Evolutionary conservation across 2,329 filamentous ascomycete species (phyloP), one percentile per base, ranked within the genome.

Genomic region (Fusarium sacchari): DNA sequence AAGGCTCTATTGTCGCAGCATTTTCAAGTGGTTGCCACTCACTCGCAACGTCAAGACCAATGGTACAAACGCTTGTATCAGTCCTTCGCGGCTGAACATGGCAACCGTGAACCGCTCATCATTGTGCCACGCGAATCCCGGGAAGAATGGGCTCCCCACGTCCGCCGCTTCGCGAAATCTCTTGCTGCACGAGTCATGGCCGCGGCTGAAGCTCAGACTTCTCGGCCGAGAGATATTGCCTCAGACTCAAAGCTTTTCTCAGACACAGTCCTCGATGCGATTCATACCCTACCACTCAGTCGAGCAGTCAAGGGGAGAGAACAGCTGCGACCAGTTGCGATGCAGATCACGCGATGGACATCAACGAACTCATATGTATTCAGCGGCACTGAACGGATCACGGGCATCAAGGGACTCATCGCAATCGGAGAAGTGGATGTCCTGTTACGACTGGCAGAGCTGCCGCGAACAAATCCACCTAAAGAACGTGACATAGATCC

Each of bases 41-140:
- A 64, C 5, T 69, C 66, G 1, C 66, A 69, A 1, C 66, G 66
- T 13, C 65, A 69, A 26, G 66, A 69, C 5, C 66, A 69, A 37
- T 69, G 65, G 58, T 69, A 69, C 10, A 69, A 69, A 9, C 36
- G 66, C 0, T 69, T 40, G 10, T 69, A 69, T 3, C 43, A 69
- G 15, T 46, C 50, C 6, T 64, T 69, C 1, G 1, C 6, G 6
- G 36, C 3, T 3, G 7, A 46, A 1, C 34, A 64, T 12, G 50
- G 39, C 0, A n/a, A 37, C 0, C 36, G 11, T 5, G 37, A 64
- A 5, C 66, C 58, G 1, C 6, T 58, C 0, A 64, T 69, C 2
- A 1, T 69, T 0, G 65, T 58, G 1, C 66, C 66, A 1, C 34
- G 14, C 1, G 30, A 52, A 0, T 47, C 65, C 0, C 26, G 8